phyloP scores from a whole-genome alignment of 2,329 filamentous ascomycete species.

The Aschersonia sp. region DNA sequence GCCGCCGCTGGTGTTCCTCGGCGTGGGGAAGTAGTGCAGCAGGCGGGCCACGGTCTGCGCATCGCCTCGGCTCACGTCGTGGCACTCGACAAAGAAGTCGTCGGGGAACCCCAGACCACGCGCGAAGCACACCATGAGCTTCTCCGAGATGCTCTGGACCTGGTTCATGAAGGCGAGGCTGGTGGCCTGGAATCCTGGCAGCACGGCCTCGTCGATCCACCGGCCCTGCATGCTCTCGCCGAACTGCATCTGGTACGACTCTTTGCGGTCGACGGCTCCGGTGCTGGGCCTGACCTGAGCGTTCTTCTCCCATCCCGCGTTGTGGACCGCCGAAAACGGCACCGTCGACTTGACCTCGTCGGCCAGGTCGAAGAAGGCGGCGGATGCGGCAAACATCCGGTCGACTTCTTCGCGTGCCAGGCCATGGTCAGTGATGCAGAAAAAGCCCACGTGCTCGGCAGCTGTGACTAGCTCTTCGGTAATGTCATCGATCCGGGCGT shows the following conservation, averaged over 20 bases:
- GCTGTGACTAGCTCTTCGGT: conserved; percentile 34
- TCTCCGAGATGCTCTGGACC: conserved; percentile 36
- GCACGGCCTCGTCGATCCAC: conserved; percentile 32
- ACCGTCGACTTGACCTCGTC: conserved; percentile 36
- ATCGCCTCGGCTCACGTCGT: conserved; percentile 32
- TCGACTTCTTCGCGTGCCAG: conserved; percentile 33
- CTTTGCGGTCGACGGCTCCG: conserved; percentile 41
- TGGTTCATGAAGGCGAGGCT: conserved; percentile 38
- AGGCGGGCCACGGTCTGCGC: conserved; percentile 40
- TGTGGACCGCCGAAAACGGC: conserved; percentile 33
- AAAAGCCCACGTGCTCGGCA: conserved; percentile 46
- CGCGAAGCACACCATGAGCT: conserved; percentile 43
- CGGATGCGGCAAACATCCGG: conserved; percentile 32
- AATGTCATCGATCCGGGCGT: conserved; percentile 35
- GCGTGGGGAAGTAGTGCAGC: conserved; percentile 39
- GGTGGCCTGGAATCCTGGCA: conserved; percentile 31
- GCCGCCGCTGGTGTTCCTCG: conserved; percentile 16
- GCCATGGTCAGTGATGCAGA: conserved; percentile 40
- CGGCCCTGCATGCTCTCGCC: conserved; percentile 34
- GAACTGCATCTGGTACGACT: conserved; percentile 49
- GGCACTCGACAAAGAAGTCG: conserved; percentile 38
- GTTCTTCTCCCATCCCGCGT: conserved; percentile 47
- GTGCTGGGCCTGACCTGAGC: conserved; percentile 44
- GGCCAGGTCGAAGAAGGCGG: conserved; percentile 37
- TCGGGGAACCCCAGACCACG: conserved; percentile 39